Conservation (phyloP, 352 stramenopile species). For the Phytophthora foliorum region DNA sequence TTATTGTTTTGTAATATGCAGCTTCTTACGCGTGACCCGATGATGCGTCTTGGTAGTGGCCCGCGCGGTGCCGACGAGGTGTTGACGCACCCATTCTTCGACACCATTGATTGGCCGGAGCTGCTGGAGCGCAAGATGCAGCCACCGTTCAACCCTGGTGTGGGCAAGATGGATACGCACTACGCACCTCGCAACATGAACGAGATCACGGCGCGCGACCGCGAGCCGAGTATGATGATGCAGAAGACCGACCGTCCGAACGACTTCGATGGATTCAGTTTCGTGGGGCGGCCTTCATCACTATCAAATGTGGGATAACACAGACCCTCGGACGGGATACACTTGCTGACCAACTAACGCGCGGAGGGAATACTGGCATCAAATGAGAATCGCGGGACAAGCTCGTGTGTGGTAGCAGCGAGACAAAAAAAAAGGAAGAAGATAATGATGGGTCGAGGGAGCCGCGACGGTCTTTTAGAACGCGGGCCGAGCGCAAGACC, state of each 20-base stretch:
- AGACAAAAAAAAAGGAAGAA: constrained; percentile 29
- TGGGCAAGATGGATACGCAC: constrained; percentile 89
- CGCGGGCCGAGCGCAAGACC: constrained; percentile 33
- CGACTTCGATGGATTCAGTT: constrained; percentile 93
- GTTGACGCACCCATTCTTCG: constrained; percentile 93
- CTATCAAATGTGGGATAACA: constrained; percentile 61
- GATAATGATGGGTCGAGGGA: constrained; percentile 37
- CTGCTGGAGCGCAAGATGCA: constrained; percentile 84
- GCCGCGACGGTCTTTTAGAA: constrained; percentile 46
- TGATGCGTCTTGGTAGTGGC: constrained; percentile 95
- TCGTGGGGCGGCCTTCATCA: constrained; percentile 88
- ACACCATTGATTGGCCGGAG: constrained; percentile 92
- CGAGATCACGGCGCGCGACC: constrained; percentile 89
- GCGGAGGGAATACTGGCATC: constrained; percentile 9
- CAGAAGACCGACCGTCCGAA: constrained; percentile 68
- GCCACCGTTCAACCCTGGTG: constrained; percentile 90
- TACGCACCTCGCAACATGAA: constrained; percentile 90
- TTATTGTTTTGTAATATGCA: constrained; percentile 46
- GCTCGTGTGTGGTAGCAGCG: constrained; percentile 29
- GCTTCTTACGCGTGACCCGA: constrained; percentile 97
- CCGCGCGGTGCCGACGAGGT: constrained; percentile 90
- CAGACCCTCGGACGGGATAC: constrained; percentile 21
- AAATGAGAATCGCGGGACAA: constrained; percentile 25
- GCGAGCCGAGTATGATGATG: constrained; percentile 81
- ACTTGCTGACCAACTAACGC: constrained; percentile 26